Percentiles rank a stretch among this genome's conserved stretches.
Evolutionary conservation across 164 flowering plant species (phyloP).

Genomic region (Kalanchoe fedtschenkoi): DNA sequence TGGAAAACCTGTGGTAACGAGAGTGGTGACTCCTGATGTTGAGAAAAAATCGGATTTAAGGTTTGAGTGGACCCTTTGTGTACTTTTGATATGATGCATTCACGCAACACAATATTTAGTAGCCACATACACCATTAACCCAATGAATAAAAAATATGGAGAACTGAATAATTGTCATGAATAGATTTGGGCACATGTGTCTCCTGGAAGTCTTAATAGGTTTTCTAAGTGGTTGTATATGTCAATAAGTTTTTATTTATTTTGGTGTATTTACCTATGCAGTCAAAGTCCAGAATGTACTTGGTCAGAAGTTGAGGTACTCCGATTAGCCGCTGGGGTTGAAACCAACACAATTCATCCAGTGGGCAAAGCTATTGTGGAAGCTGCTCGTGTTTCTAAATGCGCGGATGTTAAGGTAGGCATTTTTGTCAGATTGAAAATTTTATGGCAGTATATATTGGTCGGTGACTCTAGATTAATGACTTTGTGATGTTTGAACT

Average conservation of each 20-base stretch:
- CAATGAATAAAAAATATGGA: background rate
- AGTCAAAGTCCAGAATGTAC: constrained; percentile 23
- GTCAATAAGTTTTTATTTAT: background rate
- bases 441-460: background rate
- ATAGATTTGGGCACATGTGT: background rate
- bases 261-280: constrained; percentile 15
- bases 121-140: background rate
- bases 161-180: background rate
- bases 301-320: constrained; percentile 62
- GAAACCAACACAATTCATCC: constrained; percentile 93
- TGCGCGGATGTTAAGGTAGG: constrained; percentile 43
- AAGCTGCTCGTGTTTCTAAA: constrained; percentile 62
- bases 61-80: constrained; percentile 25
- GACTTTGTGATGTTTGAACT: background rate
- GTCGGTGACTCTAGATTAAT: background rate
- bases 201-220: background rate
- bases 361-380: constrained; percentile 89
- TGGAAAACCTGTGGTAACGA: constrained; percentile 85
- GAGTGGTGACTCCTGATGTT: constrained; percentile 35
- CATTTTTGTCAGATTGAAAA: background rate
- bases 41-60: constrained; percentile 19
- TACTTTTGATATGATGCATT: background rate
- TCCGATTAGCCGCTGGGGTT: constrained; percentile 82
- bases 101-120: background rate
- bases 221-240: background rate